A percentile compares a stretch with the other conserved stretches of the same genome.
Evolutionary conservation across 192 early-diverging fungal species (phyloP).

Genomic region (Coemansia sp.): DNA sequence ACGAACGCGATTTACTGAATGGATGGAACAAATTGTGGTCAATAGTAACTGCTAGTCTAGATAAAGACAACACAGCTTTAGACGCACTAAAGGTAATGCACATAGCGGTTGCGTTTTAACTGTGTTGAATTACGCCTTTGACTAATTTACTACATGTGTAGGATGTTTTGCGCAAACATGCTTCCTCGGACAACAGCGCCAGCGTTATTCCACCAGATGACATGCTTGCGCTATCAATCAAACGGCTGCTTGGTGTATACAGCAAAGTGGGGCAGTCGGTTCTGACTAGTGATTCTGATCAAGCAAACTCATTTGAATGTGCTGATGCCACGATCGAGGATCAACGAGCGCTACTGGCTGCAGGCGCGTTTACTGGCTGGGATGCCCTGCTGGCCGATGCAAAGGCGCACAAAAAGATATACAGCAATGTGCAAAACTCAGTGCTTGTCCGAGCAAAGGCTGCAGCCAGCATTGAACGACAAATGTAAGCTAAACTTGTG

Average conservation of each 20-base stretch:
- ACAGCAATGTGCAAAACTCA: background rate
- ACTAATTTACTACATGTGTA: constrained; percentile 6
- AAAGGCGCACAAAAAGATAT: constrained; percentile 7
- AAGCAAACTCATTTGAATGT: background rate
- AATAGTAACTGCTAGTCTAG: constrained; percentile 18
- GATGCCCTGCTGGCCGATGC: constrained; percentile 31
- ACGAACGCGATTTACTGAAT: constrained; percentile 25
- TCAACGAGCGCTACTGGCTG: constrained; percentile 16
- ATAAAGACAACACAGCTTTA: constrained; percentile 16
- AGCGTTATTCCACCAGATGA: constrained; percentile 39
- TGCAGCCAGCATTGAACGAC: constrained; percentile 17
- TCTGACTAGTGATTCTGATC: background rate
- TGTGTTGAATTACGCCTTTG: background rate
- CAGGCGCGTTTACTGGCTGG: constrained; percentile 43
- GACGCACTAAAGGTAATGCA: constrained; percentile 27
- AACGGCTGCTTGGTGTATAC: constrained; percentile 29
- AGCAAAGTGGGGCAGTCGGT: constrained; percentile 1
- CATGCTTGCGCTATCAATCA: constrained; percentile 36
- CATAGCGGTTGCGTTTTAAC: background rate
- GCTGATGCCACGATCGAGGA: background rate
- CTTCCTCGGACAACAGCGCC: background rate
- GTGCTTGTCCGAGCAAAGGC: constrained; percentile 12
- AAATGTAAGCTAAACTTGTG: constrained; percentile 28
- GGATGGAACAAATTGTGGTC: constrained; percentile 36
- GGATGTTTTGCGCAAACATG: constrained; percentile 10